Percentiles rank a stretch among this genome's conserved stretches.
Conservation (phyloP, 169 alveolate genomes). For the Eimeria brunetti region DNA sequence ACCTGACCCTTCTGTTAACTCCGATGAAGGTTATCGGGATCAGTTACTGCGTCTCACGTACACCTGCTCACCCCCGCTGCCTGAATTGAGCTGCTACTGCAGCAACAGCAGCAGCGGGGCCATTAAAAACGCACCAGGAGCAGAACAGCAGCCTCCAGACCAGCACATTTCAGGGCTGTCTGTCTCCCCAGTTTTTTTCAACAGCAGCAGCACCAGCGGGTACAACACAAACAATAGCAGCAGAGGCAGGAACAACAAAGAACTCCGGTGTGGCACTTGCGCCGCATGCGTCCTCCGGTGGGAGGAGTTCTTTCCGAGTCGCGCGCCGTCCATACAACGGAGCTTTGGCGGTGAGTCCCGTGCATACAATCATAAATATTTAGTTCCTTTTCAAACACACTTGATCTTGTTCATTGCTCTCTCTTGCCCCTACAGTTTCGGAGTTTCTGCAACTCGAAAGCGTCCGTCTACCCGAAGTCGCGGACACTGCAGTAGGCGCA, state of each 20-base stretch:
- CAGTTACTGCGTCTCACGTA: constrained; percentile 23
- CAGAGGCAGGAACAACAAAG: background rate
- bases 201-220: background rate
- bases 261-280: constrained; percentile 54
- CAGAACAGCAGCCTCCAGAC: background rate
- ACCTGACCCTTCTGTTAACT: background rate
- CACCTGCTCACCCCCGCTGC: constrained; percentile 33
- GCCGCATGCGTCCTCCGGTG: constrained; percentile 48
- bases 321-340: constrained; percentile 39
- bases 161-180: background rate
- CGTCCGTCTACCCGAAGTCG: background rate
- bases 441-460: constrained; percentile 38
- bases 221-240: background rate
- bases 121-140: background rate
- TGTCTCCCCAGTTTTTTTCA: background rate
- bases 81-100: constrained; percentile 44
- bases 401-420: background rate
- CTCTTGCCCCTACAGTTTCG: constrained; percentile 6
- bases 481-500: constrained; percentile 5
- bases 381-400: background rate
- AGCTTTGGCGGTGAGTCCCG: constrained; percentile 34
- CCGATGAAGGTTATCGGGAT: background rate
- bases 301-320: constrained; percentile 38
- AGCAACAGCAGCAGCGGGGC: background rate
- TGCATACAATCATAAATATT: background rate